Evolutionary conservation across 2,329 filamentous ascomycete species (phyloP).

Genomic region (Xylaria hypoxylon): DNA sequence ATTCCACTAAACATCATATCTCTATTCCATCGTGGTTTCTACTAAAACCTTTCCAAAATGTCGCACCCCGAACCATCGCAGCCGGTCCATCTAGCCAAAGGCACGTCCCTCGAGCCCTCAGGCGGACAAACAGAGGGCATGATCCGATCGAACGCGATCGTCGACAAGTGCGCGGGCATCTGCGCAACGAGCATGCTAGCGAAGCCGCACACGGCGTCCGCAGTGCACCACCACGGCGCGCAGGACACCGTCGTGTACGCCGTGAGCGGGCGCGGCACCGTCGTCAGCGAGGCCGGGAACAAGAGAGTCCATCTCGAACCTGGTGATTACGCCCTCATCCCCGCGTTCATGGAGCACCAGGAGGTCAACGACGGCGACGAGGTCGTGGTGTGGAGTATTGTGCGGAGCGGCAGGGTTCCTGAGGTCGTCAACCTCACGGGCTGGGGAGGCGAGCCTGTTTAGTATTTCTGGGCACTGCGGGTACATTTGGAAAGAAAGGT

Average conservation of each 20-base stretch:
- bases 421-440: slow-evolving; percentile 62
- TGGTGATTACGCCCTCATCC: slow-evolving; percentile 66
- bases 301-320: slow-evolving; percentile 60
- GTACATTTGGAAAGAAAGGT: no score
- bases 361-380: slow-evolving; percentile 67
- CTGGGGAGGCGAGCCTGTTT: slow-evolving; percentile 54
- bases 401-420: slow-evolving; percentile 60
- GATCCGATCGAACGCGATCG: slow-evolving; percentile 60
- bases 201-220: slow-evolving; percentile 59
- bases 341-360: slow-evolving; percentile 65
- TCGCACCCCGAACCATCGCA: slow-evolving; percentile 45
- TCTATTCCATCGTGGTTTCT: no score
- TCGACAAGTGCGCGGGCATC: slow-evolving; percentile 59
- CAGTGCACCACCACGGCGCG: slow-evolving; percentile 65
- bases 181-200: slow-evolving; percentile 63
- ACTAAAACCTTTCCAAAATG: slow-evolving; percentile 27
- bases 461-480: slow-evolving; percentile 6
- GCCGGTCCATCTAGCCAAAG: slow-evolving; percentile 53
- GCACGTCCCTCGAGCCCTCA: slow-evolving; percentile 51
- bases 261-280: slow-evolving; percentile 59
- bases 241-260: slow-evolving; percentile 67
- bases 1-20: no score
- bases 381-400: slow-evolving; percentile 65
- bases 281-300: slow-evolving; percentile 62
- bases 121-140: slow-evolving; percentile 65